These are phyloP conservation scores for Plasmodium yoelii DNA, from an alignment of 169 alveolate species.

Conservation along the genomic window DNA sequence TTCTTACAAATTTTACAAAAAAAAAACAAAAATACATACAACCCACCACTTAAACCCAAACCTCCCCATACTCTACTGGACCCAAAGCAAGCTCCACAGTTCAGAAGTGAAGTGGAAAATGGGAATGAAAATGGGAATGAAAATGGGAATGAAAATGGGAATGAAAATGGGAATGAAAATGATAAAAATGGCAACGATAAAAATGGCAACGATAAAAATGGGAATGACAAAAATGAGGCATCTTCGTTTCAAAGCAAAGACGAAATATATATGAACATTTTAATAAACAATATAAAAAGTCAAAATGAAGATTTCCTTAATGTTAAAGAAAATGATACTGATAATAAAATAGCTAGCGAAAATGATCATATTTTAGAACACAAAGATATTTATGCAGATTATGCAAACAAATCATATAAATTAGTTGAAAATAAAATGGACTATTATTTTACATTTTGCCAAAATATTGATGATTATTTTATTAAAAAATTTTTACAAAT, in stretches of 20 bases:
- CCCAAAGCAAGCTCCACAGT: background rate
- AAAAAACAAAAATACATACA: conserved; percentile 3
- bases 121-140: no score
- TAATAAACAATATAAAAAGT: conserved; percentile 32
- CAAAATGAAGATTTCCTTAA: conserved; percentile 9
- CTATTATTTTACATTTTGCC: conserved; percentile 64
- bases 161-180: no score
- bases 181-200: no score
- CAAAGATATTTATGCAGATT: conserved; percentile 13
- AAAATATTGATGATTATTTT: conserved; percentile 47
- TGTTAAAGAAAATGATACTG: background rate
- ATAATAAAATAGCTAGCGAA: background rate
- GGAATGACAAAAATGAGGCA: no score
- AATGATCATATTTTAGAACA: background rate
- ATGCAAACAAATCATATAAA: conserved; percentile 45
- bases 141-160: no score
- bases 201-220: no score
- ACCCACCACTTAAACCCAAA: no score
- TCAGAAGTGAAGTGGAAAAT: no score
- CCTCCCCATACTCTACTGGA: no score
- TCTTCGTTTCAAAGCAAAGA: background rate
- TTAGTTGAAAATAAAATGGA: conserved; percentile 59
- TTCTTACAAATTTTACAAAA: conserved; percentile 48
- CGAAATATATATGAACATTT: conserved; percentile 39
- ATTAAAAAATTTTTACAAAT: conserved; percentile 26